Base-by-base conservation (phyloP, 352 stramenopile species). In the Thraustotheca clavata region DNA sequence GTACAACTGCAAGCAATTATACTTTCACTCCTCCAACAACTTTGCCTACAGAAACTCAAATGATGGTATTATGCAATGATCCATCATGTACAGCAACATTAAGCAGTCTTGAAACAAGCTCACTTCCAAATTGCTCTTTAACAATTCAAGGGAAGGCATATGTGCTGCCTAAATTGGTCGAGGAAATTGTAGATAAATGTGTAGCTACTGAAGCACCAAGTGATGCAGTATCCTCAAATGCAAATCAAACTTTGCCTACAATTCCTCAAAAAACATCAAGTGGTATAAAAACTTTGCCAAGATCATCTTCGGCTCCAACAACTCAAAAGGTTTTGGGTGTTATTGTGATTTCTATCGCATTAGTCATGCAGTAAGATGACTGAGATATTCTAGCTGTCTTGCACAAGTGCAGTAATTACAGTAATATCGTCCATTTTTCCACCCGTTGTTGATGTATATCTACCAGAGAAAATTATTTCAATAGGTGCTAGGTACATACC, bases 351-450 rank as follows among this genome's bases (percentile, higher is more conserved):
- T 40, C 62, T 9, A 63, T 54, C 20, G 41, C 39, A 50, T 47
- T 62, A 0, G 29, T 59, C 48, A 68, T 69, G 62, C 62, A 41
- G 60, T 41, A 11, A 8, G 49, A 40, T 27, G 59, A 4, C 27
- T 60, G 39, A 34, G 9, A 31, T 40, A 33, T 57, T 43, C 43
- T 59, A 43, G 18, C 60, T 40, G 60, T 55, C 24, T 18, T 69
- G 46, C 35, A 95, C 81, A 43, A 95, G 70, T 32, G 81, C 86
- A 46, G 83, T 79, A n/a, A 95, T 72, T 31, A 96, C 86, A 27
- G 86, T 95, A 60, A 96, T 95, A 73, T 96, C 87, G 71, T 96
- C 87, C 80, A 94, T 90, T 72, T 96, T 96, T 71, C 87, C 87
- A 59, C 87, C 87, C 9, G 78, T 60, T 3, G 68, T 57, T 70